These are phyloP conservation scores for Puccinia coronata DNA, from an alignment of 1,284 basidiomycete species.

Conservation along the genomic window DNA sequence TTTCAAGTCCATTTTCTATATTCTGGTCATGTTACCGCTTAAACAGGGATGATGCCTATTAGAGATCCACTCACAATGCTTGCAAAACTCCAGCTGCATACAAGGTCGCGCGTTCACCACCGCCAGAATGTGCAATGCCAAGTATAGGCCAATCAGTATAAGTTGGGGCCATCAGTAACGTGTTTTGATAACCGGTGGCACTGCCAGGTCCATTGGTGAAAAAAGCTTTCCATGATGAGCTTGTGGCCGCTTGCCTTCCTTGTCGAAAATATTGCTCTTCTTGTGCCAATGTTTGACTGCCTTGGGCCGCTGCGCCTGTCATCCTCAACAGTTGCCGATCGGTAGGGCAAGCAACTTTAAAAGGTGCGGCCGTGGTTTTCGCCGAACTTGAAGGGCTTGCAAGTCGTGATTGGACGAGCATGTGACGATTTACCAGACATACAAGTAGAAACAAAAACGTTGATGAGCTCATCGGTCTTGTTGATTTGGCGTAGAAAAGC, in stretches of 20 bases:
- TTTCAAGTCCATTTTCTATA: no score
- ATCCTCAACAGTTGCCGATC: constrained; percentile 20
- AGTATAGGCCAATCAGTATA: constrained; percentile 27
- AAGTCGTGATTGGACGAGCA: not conserved
- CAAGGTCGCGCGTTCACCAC: constrained; percentile 28
- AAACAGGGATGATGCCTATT: not conserved
- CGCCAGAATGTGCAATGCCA: constrained; percentile 39
- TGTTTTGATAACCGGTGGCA: constrained; percentile 32
- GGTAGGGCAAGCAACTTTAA: constrained; percentile 6
- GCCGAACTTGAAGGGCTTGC: not conserved
- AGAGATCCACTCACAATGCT: constrained; percentile 19
- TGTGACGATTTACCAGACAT: not conserved
- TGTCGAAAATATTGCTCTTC: constrained; percentile 9
- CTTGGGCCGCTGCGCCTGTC: not conserved
- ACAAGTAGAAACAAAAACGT: not conserved
- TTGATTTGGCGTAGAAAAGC: not conserved
- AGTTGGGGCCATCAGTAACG: not conserved
- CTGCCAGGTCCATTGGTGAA: constrained; percentile 20
- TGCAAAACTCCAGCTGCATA: constrained; percentile 41
- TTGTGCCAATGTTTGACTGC: constrained; percentile 25
- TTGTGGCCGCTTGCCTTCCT: constrained; percentile 4
- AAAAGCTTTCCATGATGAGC: constrained; percentile 12
- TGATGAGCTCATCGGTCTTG: not conserved
- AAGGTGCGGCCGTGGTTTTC: constrained; percentile 21
- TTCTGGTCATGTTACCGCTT: no score